Base-by-base conservation (phyloP, 202 grass and related monocot genomes). In the Zizania palustris region DNA sequence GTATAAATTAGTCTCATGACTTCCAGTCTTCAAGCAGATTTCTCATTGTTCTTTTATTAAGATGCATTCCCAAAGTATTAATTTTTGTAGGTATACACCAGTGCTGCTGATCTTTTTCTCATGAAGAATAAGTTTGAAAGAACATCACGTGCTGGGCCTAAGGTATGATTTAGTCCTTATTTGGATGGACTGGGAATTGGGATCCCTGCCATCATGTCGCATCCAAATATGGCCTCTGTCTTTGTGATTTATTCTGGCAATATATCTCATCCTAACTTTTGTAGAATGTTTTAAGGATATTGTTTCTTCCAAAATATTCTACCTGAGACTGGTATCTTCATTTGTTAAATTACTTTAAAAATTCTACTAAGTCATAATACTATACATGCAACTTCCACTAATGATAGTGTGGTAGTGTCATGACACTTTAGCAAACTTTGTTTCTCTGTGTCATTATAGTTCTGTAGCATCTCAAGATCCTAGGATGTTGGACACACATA, bases 31-130 rank as follows among this genome's bases (percentile, higher is more conserved):
- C 35, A 33, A 68, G 10, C 15, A 38, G 8, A 57, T 7, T 60
- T 34, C 5, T 69, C 42, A 18, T 33, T 67, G 34, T 78, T 13
- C 4, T 46, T 79, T 39, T 42, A 45, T 34, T 44, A 53, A 53
- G 13, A 55, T 3, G 3, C 16, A 11, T 59, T 57, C 48, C 44
- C 19, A 19, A 0, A 38, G 61, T 71, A 18, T 18, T 42, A 13
- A 13, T 74, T 39, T 86, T 34, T 75, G 0, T 68, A 93, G 90
- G 38, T 84, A 19, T 92, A 92, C 86, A 73, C 36, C 2, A 44
- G 39, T 61, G 77, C 84, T 0, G 51, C 9, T 60, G 35, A 58
- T 43, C 36, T 93, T 16, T 93, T 89, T 83, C 16, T n/a, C 44
- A 71, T 78, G 72, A 84, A 58, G 62, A 77, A 60, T 40, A 79